Evolutionary conservation across 2,329 filamentous ascomycete genomes (phyloP).

Genomic region (Lasiodiplodia theobromae): DNA sequence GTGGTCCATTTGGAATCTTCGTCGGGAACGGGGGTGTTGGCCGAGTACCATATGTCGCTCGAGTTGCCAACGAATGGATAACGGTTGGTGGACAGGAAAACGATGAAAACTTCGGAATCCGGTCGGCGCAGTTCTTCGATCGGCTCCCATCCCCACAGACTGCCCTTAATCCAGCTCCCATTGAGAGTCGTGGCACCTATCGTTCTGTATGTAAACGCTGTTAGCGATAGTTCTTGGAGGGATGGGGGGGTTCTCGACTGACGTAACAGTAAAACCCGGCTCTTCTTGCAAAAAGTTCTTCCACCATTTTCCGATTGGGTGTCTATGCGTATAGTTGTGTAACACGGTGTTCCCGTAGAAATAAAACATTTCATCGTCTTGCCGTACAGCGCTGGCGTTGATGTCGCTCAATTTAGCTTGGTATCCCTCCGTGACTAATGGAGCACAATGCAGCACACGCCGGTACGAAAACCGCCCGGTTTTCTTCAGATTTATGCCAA

Average conservation of each 20-base stretch:
- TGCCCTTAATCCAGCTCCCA: neutral
- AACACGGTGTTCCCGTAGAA: neutral
- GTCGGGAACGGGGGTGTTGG: neutral
- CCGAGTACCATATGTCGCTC: neutral
- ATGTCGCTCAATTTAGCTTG: neutral
- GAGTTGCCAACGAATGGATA: neutral
- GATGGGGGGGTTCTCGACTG: too few species aligned
- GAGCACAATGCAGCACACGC: slow-evolving; percentile 29
- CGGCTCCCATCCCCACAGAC: neutral
- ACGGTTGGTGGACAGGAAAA: neutral
- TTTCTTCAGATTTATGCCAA: slow-evolving; percentile 35
- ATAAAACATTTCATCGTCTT: neutral
- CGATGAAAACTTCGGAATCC: neutral
- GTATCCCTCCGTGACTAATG: slow-evolving; percentile 17
- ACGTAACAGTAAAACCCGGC: too few species aligned
- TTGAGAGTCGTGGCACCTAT: neutral
- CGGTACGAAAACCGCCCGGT: slow-evolving; percentile 29
- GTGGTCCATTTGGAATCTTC: accelerated
- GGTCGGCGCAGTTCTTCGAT: neutral
- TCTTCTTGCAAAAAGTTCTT: too few species aligned
- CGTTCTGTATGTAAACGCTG: too few species aligned
- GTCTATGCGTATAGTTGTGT: too few species aligned
- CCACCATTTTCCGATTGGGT: too few species aligned
- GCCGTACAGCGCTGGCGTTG: neutral
- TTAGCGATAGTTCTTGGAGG: too few species aligned